phyloP scores from a whole-genome alignment of 2,329 filamentous ascomycete species.

The Aspergillus neoniger region DNA sequence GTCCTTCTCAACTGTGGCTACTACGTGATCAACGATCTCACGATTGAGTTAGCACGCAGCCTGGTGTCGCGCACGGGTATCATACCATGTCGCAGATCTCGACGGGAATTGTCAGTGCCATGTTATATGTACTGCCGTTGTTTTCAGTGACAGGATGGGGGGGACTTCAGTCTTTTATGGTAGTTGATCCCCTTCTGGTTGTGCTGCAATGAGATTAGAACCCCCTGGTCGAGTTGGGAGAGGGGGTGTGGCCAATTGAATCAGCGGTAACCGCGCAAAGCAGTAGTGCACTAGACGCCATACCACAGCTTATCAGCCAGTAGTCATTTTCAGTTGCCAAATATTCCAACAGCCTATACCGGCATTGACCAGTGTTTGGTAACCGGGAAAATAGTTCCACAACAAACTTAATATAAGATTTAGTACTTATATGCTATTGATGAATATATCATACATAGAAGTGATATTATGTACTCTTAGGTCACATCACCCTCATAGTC shows the following conservation, averaged over 20 bases:
- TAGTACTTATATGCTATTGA: no score
- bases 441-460: no score
- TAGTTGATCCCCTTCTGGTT: neutral
- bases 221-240: neutral
- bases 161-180: neutral
- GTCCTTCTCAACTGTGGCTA: neutral
- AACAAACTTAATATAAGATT: no score
- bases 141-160: neutral
- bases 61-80: neutral
- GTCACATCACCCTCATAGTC: neutral
- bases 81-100: slow-evolving; percentile 2
- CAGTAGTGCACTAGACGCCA: neutral
- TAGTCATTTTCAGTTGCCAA: neutral
- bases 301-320: neutral
- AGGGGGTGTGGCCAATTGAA: neutral
- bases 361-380: neutral
- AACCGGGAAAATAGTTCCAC: neutral
- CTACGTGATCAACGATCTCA: neutral
- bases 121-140: neutral
- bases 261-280: neutral
- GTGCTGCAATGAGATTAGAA: neutral
- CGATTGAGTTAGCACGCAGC: neutral
- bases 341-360: neutral
- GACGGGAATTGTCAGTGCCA: neutral
- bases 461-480: no score